Percentiles rank a stretch among this genome's conserved stretches.
phyloP scores from a whole-genome alignment of 306 rosid genomes.

The Rubus idaeus region DNA sequence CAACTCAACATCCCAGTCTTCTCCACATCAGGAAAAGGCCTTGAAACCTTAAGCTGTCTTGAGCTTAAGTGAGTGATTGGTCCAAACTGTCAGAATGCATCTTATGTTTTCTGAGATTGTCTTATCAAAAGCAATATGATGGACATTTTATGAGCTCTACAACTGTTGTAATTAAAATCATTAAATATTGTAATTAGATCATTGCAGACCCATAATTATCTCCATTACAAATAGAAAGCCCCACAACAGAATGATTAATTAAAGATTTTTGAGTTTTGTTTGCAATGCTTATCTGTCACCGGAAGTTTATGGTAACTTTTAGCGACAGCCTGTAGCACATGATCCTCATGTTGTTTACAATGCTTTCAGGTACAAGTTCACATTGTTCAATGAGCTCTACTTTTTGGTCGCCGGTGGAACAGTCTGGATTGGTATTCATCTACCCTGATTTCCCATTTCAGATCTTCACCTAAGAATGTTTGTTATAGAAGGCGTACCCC shows the following conservation, averaged over 20 bases:
- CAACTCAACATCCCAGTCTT: not conserved
- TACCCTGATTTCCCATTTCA: slow-evolving; percentile 5
- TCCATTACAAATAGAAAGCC: not conserved
- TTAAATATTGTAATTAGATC: not conserved
- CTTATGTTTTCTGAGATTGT: not conserved
- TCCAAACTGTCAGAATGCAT: not conserved
- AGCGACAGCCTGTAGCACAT: not conserved
- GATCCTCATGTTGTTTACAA: slow-evolving; percentile 2
- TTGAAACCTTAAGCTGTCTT: not conserved
- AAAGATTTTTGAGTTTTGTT: not conserved
- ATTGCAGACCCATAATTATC: slow-evolving; percentile 5
- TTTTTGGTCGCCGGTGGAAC: slow-evolving; percentile 98
- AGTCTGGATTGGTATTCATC: slow-evolving; percentile 90
- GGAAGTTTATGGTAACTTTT: not conserved
- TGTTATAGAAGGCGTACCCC: not conserved
- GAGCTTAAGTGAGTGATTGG: not conserved
- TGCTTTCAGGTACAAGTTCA: slow-evolving; percentile 88
- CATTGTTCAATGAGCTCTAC: slow-evolving; percentile 95
- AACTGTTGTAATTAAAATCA: not conserved
- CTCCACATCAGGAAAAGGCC: not conserved
- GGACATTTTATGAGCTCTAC: not conserved
- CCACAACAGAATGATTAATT: not conserved
- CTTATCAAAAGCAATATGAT: not conserved
- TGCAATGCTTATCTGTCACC: not conserved
- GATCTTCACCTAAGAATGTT: not conserved